These are phyloP conservation scores for Pichia nakasei DNA, from an alignment of 805 yeast genomes.

Conservation along the genomic window DNA sequence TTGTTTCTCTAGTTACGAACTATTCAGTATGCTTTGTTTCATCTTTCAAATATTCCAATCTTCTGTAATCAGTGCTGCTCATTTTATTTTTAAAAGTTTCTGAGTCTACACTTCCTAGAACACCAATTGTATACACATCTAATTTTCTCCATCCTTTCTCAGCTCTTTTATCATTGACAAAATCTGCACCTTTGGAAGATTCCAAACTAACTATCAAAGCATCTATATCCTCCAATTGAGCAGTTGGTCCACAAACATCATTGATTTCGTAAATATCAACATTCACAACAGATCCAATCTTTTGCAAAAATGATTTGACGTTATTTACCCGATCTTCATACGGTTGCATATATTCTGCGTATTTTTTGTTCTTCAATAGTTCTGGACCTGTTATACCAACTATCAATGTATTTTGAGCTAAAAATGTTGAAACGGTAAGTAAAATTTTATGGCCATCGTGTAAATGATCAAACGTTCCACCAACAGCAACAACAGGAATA, in stretches of 20 bases:
- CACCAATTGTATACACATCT: conserved; percentile 44
- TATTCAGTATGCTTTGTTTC: not conserved
- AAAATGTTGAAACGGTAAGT: conserved; percentile 59
- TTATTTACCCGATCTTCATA: conserved; percentile 40
- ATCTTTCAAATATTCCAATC: conserved; percentile 23
- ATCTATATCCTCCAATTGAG: conserved; percentile 60
- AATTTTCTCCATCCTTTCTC: conserved; percentile 48
- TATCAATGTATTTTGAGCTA: conserved; percentile 48
- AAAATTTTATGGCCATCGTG: conserved; percentile 93
- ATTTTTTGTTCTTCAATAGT: conserved; percentile 67
- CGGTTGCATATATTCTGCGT: conserved; percentile 51
- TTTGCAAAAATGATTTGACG: conserved; percentile 42
- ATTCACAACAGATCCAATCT: conserved; percentile 36
- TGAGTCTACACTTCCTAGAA: conserved; percentile 48
- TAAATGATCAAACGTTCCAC: conserved; percentile 95
- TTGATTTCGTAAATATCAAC: conserved; percentile 55
- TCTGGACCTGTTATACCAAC: conserved; percentile 80
- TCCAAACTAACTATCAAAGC: conserved; percentile 78
- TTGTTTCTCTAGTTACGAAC: not conserved
- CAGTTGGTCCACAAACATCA: conserved; percentile 95
- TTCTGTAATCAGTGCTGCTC: conserved; percentile 76
- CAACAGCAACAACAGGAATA: conserved; percentile 46
- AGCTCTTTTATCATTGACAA: conserved; percentile 57
- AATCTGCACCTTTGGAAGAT: conserved; percentile 63
- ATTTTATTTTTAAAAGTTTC: conserved; percentile 56